Conservation (phyloP, 805 yeast species). For the Teunomyces lycoperdinae region DNA sequence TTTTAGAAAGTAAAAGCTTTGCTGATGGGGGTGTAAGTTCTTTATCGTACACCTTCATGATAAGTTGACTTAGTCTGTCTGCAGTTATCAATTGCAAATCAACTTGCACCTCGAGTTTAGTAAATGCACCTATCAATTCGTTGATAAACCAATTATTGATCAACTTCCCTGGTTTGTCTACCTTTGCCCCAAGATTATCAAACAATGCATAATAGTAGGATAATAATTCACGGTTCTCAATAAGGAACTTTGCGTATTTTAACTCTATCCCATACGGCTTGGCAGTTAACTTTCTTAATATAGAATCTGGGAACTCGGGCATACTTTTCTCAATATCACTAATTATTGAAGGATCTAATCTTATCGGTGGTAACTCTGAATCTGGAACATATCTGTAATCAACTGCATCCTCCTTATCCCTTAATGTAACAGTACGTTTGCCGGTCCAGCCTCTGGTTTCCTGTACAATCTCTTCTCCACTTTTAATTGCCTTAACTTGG, state of each 20-base stretch:
- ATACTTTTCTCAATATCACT: conserved; percentile 39
- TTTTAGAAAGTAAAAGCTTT: conserved; percentile 58
- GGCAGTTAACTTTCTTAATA: conserved; percentile 43
- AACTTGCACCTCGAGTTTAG: conserved; percentile 44
- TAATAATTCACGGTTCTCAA: conserved; percentile 48
- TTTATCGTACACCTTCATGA: conserved; percentile 44
- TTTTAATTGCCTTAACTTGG: conserved; percentile 52
- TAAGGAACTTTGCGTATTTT: conserved; percentile 72
- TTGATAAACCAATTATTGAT: conserved; percentile 82
- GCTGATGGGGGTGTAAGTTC: conserved; percentile 67
- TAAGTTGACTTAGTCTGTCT: conserved; percentile 50
- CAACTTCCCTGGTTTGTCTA: conserved; percentile 28
- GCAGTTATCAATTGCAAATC: conserved; percentile 32
- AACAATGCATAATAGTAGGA: conserved; percentile 52
- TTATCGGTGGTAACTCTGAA: conserved; percentile 72
- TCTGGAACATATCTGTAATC: conserved; percentile 96
- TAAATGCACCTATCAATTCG: conserved; percentile 69
- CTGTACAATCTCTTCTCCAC: conserved; percentile 26
- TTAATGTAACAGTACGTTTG: conserved; percentile 55
- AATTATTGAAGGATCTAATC: conserved; percentile 43
- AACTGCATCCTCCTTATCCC: conserved; percentile 76
- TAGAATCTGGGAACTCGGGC: conserved; percentile 63
- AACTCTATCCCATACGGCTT: conserved; percentile 56
- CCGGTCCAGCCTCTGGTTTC: conserved; percentile 97
- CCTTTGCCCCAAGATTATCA: conserved; percentile 14